phyloP scores from a whole-genome alignment of 2,329 filamentous ascomycete genomes.

The Raffaelea albimanens region DNA sequence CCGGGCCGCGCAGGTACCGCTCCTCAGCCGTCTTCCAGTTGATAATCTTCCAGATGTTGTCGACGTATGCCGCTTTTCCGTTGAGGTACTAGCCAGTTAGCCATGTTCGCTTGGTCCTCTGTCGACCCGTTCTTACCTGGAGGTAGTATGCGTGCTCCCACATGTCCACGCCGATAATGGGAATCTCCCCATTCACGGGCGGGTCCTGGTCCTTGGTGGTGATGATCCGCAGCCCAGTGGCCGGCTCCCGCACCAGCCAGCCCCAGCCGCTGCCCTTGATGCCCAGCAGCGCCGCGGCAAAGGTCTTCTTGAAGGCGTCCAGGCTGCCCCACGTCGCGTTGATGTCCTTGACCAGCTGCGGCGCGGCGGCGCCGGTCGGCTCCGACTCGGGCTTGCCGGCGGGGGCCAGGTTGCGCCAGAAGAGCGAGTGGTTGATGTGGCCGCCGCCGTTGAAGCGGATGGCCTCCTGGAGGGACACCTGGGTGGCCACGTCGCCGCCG shows the following conservation, averaged over 20 bases:
- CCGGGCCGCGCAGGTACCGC: conserved; percentile 42
- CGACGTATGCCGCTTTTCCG: conserved; percentile 63
- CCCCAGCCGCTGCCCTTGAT: conserved; percentile 85
- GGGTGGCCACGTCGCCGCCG: conserved; percentile 45
- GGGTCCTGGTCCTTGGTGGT: conserved; percentile 86
- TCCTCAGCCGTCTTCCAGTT: conserved; percentile 66
- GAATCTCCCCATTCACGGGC: conserved; percentile 53
- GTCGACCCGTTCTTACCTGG: conserved; percentile 38
- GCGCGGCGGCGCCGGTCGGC: conserved; percentile 26
- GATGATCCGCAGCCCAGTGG: conserved; percentile 55
- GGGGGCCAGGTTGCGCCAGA: conserved; percentile 64
- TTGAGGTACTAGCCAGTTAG: conserved; percentile 62
- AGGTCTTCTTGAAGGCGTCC: conserved; percentile 54
- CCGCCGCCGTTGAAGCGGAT: conserved; percentile 62
- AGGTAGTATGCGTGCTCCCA: conserved; percentile 93
- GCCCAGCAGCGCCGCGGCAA: conserved; percentile 54
- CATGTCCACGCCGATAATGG: conserved; percentile 74
- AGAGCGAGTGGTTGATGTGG: conserved; percentile 58
- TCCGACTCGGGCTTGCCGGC: conserved; percentile 43
- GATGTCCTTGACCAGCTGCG: conserved; percentile 48
- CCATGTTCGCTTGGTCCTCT: not conserved
- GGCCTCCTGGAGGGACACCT: conserved; percentile 52
- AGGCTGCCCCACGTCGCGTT: conserved; percentile 58
- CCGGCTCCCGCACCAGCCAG: conserved; percentile 64
- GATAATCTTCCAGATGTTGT: conserved; percentile 69